phyloP scores from a whole-genome alignment of 768 basidiomycete genomes.

The Lyophyllum atratum region DNA sequence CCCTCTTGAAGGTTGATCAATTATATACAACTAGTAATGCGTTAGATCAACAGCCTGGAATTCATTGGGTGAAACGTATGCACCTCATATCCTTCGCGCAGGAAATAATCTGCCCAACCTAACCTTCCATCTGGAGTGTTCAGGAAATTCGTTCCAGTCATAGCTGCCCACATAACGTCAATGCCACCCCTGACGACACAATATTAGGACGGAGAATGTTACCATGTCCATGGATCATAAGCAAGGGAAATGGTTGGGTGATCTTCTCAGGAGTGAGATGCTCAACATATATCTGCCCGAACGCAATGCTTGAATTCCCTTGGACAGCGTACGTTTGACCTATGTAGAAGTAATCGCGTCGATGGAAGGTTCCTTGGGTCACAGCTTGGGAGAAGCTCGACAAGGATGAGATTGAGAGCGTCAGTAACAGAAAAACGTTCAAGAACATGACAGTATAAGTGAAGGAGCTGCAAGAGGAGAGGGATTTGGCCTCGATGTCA shows the following conservation, averaged over 20 bases:
- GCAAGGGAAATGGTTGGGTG: slow-evolving; percentile 40
- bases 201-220: background rate
- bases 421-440: background rate
- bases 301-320: slow-evolving; percentile 37
- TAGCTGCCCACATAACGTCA: too few relatives aligned
- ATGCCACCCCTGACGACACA: background rate
- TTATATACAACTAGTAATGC: slow-evolving; percentile 37
- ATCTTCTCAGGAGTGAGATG: slow-evolving; percentile 43
- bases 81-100: slow-evolving; percentile 54
- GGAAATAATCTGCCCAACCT: slow-evolving; percentile 61
- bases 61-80: slow-evolving; percentile 3
- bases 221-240: slow-evolving; percentile 53
- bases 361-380: slow-evolving; percentile 38
- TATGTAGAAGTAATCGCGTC: slow-evolving; percentile 49
- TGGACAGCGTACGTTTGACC: slow-evolving; percentile 40
- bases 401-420: background rate
- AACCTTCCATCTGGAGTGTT: slow-evolving; percentile 55
- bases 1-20: slow-evolving; percentile 48
- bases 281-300: slow-evolving; percentile 55
- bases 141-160: slow-evolving; percentile 54
- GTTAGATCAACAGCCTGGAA: slow-evolving; percentile 21
- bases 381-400: background rate
- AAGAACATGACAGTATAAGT: background rate
- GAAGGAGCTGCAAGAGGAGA: background rate
- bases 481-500: background rate